Conservation (phyloP, 768 basidiomycete species). For the Leccinum uliginosum region DNA sequence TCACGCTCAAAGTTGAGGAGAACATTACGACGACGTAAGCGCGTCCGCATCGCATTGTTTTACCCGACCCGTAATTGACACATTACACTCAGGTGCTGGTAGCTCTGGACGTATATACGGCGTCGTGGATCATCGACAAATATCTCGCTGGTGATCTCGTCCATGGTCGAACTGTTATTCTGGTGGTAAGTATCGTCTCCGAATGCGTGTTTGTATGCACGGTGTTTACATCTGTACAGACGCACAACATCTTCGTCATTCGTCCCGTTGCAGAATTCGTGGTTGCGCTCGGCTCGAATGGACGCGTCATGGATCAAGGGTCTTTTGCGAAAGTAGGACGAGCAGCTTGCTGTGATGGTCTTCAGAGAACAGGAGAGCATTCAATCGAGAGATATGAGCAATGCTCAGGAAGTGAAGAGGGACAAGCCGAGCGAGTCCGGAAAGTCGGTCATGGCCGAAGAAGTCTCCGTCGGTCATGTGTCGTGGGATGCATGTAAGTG, state of each 20-base stretch:
- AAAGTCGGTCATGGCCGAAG: neutral
- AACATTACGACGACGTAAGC: no score
- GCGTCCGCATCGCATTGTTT: neutral
- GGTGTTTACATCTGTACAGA: neutral
- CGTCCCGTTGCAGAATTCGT: neutral
- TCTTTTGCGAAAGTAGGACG: neutral
- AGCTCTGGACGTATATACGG: conserved; percentile 1
- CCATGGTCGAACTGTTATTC: conserved; percentile 1
- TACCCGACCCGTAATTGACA: neutral
- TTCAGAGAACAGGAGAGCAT: neutral
- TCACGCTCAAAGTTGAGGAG: no score
- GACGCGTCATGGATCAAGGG: neutral
- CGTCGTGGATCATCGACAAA: conserved; percentile 3
- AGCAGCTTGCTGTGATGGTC: neutral
- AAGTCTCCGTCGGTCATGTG: neutral
- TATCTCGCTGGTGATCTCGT: neutral
- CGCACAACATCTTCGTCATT: neutral
- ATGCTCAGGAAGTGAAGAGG: neutral
- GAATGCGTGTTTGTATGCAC: neutral
- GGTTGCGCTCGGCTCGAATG: neutral
- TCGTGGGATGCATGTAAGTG: conserved; percentile 1
- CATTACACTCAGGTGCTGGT: neutral
- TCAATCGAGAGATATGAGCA: neutral
- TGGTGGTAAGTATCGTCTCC: neutral
- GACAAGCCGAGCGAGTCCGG: neutral